phyloP scores from a whole-genome alignment of 2,329 filamentous ascomycete genomes.

The Beauveria rudraprayagi region DNA sequence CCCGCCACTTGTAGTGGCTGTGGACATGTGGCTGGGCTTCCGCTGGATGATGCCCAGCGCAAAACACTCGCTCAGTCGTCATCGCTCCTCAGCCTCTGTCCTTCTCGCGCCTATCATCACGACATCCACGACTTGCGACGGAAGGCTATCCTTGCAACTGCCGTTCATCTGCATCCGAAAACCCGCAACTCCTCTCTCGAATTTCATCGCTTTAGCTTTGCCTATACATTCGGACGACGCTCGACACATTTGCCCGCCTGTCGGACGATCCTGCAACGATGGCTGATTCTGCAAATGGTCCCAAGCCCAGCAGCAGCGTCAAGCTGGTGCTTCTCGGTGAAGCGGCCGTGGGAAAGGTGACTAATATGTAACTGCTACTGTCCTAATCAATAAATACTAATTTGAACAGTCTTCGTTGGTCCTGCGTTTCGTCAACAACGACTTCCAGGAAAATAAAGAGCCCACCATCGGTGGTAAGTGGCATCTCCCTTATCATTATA shows the following conservation, averaged over 20 bases:
- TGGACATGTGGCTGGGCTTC: slow-evolving; percentile 7
- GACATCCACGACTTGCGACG: slow-evolving; percentile 2
- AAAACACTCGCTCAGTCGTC: slow-evolving; percentile 10
- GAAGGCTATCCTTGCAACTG: background rate
- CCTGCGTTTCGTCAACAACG: slow-evolving; percentile 97
- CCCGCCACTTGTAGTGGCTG: slow-evolving; percentile 6
- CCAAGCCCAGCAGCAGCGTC: slow-evolving; percentile 98
- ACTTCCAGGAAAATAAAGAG: slow-evolving; percentile 99
- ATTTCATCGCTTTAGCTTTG: background rate
- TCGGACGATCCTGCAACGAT: slow-evolving; percentile 18
- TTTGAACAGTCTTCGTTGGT: slow-evolving; percentile 78
- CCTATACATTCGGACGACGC: background rate
- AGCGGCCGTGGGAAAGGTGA: slow-evolving; percentile 96
- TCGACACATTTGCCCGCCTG: background rate
- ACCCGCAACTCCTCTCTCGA: background rate
- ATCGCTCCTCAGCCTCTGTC: slow-evolving; percentile 16
- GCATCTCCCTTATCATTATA: background rate
- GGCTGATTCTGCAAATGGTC: slow-evolving; percentile 48
- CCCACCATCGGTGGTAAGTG: slow-evolving; percentile 89
- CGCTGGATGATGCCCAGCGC: background rate
- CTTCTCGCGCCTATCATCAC: background rate
- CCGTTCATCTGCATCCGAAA: background rate
- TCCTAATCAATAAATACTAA: slow-evolving; percentile 12
- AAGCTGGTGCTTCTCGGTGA: slow-evolving; percentile 97
- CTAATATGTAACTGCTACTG: background rate